Percentiles rank a stretch among this genome's conserved stretches.
Conservation (phyloP, 169 alveolate genomes). For the Eimeria maxima region DNA sequence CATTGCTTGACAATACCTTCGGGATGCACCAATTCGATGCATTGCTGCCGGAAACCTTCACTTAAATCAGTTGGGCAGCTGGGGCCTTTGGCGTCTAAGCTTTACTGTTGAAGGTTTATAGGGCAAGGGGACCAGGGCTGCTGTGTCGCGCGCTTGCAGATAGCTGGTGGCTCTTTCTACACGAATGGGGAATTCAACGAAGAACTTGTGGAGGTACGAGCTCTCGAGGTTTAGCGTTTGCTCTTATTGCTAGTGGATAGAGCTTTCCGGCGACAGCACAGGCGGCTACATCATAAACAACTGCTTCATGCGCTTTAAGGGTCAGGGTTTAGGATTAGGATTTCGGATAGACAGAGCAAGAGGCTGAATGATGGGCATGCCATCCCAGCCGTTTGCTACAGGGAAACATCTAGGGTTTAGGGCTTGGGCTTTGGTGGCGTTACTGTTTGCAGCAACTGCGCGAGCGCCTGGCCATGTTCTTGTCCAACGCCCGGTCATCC, state of each 20-base stretch:
- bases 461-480: constrained; percentile 62
- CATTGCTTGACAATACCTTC: background rate
- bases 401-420: background rate
- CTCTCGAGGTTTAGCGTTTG: constrained; percentile 5
- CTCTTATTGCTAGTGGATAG: background rate
- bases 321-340: background rate
- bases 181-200: constrained; percentile 95
- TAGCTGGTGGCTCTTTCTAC: constrained; percentile 95
- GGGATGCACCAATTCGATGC: background rate
- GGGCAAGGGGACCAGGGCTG: background rate
- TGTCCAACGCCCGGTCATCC: constrained; percentile 77
- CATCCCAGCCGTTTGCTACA: background rate
- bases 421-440: background rate
- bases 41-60: background rate
- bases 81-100: background rate
- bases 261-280: background rate
- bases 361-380: constrained; percentile 3
- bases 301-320: background rate
- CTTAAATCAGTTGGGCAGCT: background rate
- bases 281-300: background rate
- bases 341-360: background rate
- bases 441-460: constrained; percentile 80
- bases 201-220: constrained; percentile 91
- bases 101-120: background rate
- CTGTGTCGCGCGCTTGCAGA: constrained; percentile 83